phyloP scores from a whole-genome alignment of 1,284 basidiomycete species.

The Malassezia dermatis region DNA sequence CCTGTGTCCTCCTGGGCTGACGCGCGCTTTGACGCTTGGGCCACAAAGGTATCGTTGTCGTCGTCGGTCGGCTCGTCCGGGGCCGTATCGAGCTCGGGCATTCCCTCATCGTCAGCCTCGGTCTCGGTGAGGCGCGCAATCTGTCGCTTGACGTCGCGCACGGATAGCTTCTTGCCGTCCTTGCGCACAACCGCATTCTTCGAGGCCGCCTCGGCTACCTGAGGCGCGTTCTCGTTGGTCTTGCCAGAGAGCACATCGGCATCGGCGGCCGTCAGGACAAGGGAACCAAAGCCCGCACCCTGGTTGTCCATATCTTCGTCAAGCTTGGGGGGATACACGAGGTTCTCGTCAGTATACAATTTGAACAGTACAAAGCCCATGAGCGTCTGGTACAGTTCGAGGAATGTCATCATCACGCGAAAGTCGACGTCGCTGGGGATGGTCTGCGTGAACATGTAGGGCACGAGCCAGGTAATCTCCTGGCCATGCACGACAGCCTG shows the following conservation, averaged over 20 bases:
- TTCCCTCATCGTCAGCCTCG: slow-evolving; percentile 23
- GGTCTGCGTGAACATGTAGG: slow-evolving; percentile 93
- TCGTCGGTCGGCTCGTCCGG: slow-evolving; percentile 13
- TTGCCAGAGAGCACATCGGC: slow-evolving; percentile 35
- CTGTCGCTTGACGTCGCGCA: slow-evolving; percentile 51
- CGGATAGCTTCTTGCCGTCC: slow-evolving; percentile 50
- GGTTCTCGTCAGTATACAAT: slow-evolving; percentile 83
- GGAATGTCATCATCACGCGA: slow-evolving; percentile 94
- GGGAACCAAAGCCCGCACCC: slow-evolving; percentile 74
- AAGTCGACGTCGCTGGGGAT: slow-evolving; percentile 92
- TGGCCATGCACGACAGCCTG: slow-evolving; percentile 91
- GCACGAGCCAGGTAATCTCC: slow-evolving; percentile 88
- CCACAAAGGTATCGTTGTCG: slow-evolving; percentile 30
- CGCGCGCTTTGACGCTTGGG: slow-evolving; percentile 56
- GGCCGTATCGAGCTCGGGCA: slow-evolving; percentile 17
- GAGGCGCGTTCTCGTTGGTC: slow-evolving; percentile 11
- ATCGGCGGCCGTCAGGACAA: slow-evolving; percentile 60
- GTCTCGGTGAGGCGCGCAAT: slow-evolving; percentile 48
- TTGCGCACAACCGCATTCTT: slow-evolving; percentile 23
- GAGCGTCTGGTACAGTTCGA: slow-evolving; percentile 94
- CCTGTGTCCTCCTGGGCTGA: slow-evolving; percentile 46
- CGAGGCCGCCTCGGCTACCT: slow-evolving; percentile 17
- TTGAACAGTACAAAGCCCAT: slow-evolving; percentile 95
- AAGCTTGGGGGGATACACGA: slow-evolving; percentile 87
- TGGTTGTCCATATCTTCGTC: slow-evolving; percentile 73